Base-by-base conservation (phyloP, 805 yeast species). In the Kuraishia floccosa region DNA sequence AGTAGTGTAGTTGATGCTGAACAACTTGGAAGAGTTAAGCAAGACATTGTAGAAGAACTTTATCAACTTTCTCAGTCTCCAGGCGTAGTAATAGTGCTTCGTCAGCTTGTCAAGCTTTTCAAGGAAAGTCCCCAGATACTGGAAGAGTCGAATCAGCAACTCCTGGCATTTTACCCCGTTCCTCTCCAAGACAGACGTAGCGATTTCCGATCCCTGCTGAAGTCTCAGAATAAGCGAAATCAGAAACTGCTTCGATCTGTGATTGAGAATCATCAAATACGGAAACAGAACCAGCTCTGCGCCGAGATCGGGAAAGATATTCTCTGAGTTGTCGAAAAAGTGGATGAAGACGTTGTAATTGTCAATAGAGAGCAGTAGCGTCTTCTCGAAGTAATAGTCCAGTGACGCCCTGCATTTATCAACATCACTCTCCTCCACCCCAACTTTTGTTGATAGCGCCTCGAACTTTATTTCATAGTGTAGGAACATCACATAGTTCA, bases 231-330 rank as follows among this genome's bases (percentile, higher is more conserved):
- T 62, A 40, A 72, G 45, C 26, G 76, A 69, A n/a, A 72, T 70
- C 49, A 72, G 55, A 40, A 72, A 71, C 39, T 71, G 76, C 42
- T 68, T 59, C 4, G 76, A 65, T 39, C 78, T 55, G 39, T 71
- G 76, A 35, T 74, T 73, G 24, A 67, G 54, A 30, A 69, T 61
- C 43, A 72, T 44, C 43, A 72, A 53, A 38, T 57, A 59, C 9
- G 76, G 77, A 16, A 67, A 56, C 10, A 68, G 38, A 6, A 68
- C 46, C 34, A 71, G 53, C 37, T 70, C 74, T 5, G 66, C 56
- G 17, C 64, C 62, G 17, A 61, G 55, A 30, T 50, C 43, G 2
- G 58, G 50, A 35, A 48, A 54, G 5, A 43, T 32, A 10, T 38
- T 31, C 20, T 42, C 41, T 2, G 44, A 37, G 20, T 46, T 47